Base-by-base conservation (phyloP, 1,284 basidiomycete genomes). In the Erythrobasidium hasegawianum region DNA sequence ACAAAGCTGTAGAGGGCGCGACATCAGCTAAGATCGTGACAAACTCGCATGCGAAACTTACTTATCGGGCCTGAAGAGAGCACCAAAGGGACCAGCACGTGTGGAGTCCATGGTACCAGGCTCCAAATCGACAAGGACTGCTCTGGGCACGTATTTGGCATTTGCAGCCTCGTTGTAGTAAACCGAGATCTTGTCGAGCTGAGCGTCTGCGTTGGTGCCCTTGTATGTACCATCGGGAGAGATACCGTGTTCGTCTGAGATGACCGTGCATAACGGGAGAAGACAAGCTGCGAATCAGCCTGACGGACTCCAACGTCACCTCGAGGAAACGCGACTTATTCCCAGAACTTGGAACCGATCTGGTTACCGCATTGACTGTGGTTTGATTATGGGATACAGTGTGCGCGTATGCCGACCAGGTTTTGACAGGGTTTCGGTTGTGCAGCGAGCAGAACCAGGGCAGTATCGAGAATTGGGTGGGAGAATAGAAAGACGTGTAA, bases 21-120 rank as follows among this genome's bases (percentile, higher is more conserved):
- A 24, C n/a, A 47, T 38, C n/a, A 39, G 26, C 20, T 5, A 20
- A 8, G 26, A n/a, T n/a, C 8, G 10, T 22, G 11, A 47, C 39
- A 26, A 27, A 24, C 29, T 27, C 27, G 13, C 18, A 16, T 43
- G 27, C 9, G 39, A n/a, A 26, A 53, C 56, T 16, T 18, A 60
- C 67, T 91, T 94, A 77, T 95, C 92, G 11, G 93, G 93, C 64
- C 87, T 84, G 80, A 92, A 97, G 26, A 97, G 82, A 8, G 75
- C 71, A 2, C 90, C 90, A 52, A 88, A 79, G 3, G 83, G 79
- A 11, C 89, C 87, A 40, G 84, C 83, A 59, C 83, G 76, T 68
- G 81, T 76, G 52, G 79, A 84, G 75, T 94, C 86, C 77, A 89
- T 75, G 16, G 87, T 93, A 40, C 90, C 90, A 22, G 86, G 81